Base-by-base conservation (phyloP, 2,329 filamentous ascomycete genomes). In the Cladophialophora immunda region DNA sequence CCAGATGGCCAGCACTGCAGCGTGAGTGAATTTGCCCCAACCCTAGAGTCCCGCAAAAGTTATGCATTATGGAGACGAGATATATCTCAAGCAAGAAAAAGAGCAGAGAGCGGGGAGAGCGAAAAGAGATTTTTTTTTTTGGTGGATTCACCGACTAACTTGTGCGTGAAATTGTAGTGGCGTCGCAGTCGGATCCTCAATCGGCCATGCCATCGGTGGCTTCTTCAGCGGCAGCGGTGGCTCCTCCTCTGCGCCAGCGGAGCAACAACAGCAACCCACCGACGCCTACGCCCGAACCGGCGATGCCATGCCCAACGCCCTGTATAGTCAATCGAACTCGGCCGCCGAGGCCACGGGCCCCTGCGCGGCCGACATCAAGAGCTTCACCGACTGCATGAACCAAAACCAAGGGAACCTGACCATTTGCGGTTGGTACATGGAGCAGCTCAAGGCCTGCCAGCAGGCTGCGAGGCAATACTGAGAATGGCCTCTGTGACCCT, bases 361-460 rank as follows among this genome's bases (percentile, higher is more conserved):
- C 79, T 99, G 95, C 83, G 88, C 89, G 71, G 87, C 85, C 62
- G 93, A 95, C 74, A 89, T 93, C 62, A 88, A 89, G 81, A 88
- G 87, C 82, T 98, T 99, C 86, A 94, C 93, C 76, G 91, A 90
- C 84, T 99, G 95, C 86, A 91, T 99, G 90, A 94, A 98, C 80
- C 92, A 98, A 77, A 91, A 99, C 81, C 84, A 89, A 78, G 95
- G 95, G 74, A 93, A 95, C 82, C 89, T 99, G 90, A 90, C 91
- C 78, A 96, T 97, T 78, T 99, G 95, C 84, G 91, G 92, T 73
- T 99, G 94, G 94, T 99, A 99, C 81, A 84, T 99, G 75, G 95
- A 99, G 80, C 94, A 99, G 87, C 86, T 99, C 81, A 94, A 94
- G 86, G 91, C 92, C 64, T 94, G 92, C 86, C 92, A 94, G 85